Percentiles rank a stretch among this genome's conserved stretches.
Evolutionary conservation across 257 asterid genomes (phyloP).

Genomic region (Ligustrum vulgare): DNA sequence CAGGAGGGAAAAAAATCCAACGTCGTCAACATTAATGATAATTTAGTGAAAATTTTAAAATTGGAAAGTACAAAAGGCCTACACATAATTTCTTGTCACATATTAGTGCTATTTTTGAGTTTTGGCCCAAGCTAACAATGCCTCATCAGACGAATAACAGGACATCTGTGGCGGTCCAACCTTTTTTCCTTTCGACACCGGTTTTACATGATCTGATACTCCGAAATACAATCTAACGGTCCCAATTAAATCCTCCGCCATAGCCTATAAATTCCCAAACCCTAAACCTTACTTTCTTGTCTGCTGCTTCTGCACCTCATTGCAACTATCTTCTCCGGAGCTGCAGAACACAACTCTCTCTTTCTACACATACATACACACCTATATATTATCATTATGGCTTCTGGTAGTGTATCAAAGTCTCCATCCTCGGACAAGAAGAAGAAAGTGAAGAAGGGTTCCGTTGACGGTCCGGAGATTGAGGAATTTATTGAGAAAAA

Average conservation of each 20-base stretch:
- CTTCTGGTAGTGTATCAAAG: conserved; percentile 47
- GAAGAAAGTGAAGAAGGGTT: conserved; percentile 45
- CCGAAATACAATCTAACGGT: conserved; percentile 18
- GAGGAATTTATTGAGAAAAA: conserved; percentile 42
- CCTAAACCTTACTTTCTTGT: conserved; percentile 38
- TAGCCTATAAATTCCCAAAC: conserved; percentile 1
- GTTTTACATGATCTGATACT: not conserved
- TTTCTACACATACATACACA: not conserved
- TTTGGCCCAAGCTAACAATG: not conserved
- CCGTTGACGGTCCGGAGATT: conserved; percentile 32
- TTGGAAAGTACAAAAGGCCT: no score
- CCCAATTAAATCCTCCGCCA: not conserved
- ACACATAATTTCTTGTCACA: no score
- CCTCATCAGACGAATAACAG: not conserved
- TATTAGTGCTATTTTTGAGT: not conserved
- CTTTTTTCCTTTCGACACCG: not conserved
- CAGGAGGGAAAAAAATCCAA: no score
- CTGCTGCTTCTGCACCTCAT: conserved; percentile 40
- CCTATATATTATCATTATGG: conserved; percentile 36
- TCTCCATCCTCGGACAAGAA: conserved; percentile 47
- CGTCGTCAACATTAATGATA: no score
- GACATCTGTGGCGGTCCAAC: not conserved
- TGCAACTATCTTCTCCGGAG: conserved; percentile 33
- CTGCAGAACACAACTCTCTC: conserved; percentile 31
- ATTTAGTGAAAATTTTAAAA: no score